Evolutionary conservation across 441 rosid species (phyloP).

Genomic region (Populus hybrid): DNA sequence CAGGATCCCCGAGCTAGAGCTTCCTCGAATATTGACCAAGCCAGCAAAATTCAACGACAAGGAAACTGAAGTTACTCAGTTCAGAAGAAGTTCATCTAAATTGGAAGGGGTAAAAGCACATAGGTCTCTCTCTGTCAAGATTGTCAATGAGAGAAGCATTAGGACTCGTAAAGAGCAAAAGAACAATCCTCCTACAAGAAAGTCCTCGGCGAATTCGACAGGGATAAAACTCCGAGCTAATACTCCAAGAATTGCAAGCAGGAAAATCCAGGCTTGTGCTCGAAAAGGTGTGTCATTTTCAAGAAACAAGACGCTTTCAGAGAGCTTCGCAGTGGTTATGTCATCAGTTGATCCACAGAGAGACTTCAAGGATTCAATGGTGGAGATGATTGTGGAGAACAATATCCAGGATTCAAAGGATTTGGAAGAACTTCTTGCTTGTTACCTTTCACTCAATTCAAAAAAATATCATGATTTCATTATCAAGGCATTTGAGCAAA

Average conservation of each 20-base stretch:
- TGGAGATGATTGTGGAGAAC: conserved; percentile 90
- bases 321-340: conserved; percentile 75
- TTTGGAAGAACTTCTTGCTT: conserved; percentile 85
- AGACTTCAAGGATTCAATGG: conserved; percentile 90
- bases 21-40: conserved; percentile 33
- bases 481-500: conserved; percentile 79
- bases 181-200: conserved; percentile 6
- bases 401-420: conserved; percentile 66
- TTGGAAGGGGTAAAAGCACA: conserved; percentile 1
- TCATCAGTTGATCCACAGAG: conserved; percentile 70
- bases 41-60: conserved; percentile 12
- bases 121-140: conserved; percentile 22
- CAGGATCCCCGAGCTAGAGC: conserved; percentile 24
- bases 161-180: conserved; percentile 20
- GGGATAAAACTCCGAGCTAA: conserved; percentile 57
- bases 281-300: conserved; percentile 29
- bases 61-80: conserved; percentile 1
- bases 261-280: conserved; percentile 30
- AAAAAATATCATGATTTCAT: conserved; percentile 72
- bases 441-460: conserved; percentile 76
- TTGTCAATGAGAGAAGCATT: conserved; percentile 23
- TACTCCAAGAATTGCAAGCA: conserved; percentile 55
- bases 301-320: conserved; percentile 36
- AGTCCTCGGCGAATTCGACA: conserved; percentile 21
- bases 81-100: conserved; percentile 12